These are phyloP conservation scores for Trichosporon coremiiforme DNA, from an alignment of 1,284 basidiomycete species.

Conservation along the genomic window DNA sequence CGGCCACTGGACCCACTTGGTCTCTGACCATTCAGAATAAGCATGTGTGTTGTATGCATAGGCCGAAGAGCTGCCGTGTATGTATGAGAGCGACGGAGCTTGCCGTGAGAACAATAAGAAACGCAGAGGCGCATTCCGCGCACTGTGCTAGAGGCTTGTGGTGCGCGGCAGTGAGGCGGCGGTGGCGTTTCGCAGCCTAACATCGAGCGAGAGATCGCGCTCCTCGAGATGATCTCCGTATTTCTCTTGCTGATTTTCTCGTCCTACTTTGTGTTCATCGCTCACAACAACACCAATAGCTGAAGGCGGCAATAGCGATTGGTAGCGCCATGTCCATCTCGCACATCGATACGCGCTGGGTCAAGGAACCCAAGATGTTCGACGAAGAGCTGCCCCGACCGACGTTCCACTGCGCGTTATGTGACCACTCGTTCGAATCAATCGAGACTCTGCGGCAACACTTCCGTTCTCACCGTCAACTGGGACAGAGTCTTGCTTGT, in stretches of 20 bases:
- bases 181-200: background rate
- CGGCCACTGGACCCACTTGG: background rate
- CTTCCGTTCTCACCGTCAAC: background rate
- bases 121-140: background rate
- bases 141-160: background rate
- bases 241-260: background rate
- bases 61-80: too few relatives aligned
- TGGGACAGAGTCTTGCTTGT: background rate
- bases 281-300: too few relatives aligned
- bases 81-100: too few relatives aligned
- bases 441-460: background rate
- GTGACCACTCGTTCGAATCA: background rate
- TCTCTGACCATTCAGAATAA: background rate
- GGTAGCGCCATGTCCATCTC: background rate
- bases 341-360: background rate
- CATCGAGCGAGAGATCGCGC: background rate
- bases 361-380: background rate
- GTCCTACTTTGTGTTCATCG: background rate
- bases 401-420: background rate
- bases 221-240: background rate
- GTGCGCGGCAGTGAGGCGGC: too few relatives aligned
- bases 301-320: too few relatives aligned
- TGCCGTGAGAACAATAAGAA: background rate
- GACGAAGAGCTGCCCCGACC: too few relatives aligned
- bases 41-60: background rate